Evolutionary conservation across 805 yeast species (phyloP).

Genomic region (Saccharomycopsis babjevae): DNA sequence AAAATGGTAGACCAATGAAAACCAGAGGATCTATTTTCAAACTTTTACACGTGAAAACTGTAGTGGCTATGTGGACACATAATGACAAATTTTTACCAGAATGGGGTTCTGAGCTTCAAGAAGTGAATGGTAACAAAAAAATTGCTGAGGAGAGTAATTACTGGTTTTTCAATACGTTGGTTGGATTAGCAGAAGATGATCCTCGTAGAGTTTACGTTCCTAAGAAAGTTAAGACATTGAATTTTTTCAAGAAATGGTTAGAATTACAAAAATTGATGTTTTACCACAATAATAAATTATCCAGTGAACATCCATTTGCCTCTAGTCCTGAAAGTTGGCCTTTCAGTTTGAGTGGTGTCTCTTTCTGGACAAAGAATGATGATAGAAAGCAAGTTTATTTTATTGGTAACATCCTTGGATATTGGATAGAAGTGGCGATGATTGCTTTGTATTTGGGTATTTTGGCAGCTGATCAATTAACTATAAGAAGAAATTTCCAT

Average conservation of each 20-base stretch:
- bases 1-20: slow-evolving; percentile 42
- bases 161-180: slow-evolving; percentile 70
- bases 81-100: slow-evolving; percentile 78
- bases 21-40: slow-evolving; percentile 63
- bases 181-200: slow-evolving; percentile 43
- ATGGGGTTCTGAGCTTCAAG: slow-evolving; percentile 90
- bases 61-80: slow-evolving; percentile 93
- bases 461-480: slow-evolving; percentile 62
- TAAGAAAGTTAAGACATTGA: slow-evolving; percentile 46
- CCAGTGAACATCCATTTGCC: slow-evolving; percentile 90
- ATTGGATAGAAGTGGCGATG: slow-evolving; percentile 70
- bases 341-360: slow-evolving; percentile 76
- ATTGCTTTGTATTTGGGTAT: slow-evolving; percentile 56
- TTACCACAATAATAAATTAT: slow-evolving; percentile 78
- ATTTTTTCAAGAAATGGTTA: slow-evolving; percentile 80
- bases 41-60: slow-evolving; percentile 72
- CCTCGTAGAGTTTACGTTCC: slow-evolving; percentile 54
- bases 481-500: slow-evolving; percentile 58
- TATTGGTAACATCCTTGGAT: slow-evolving; percentile 82
- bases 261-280: slow-evolving; percentile 87
- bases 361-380: slow-evolving; percentile 78
- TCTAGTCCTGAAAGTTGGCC: slow-evolving; percentile 93
- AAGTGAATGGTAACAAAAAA: slow-evolving; percentile 90
- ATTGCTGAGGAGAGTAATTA: slow-evolving; percentile 51
- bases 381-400: slow-evolving; percentile 70